A percentile compares a stretch with the other conserved stretches of the same genome.
Evolutionary conservation across 2,329 filamentous ascomycete species (phyloP).

Genomic region (Hymenoscyphus salicellus): DNA sequence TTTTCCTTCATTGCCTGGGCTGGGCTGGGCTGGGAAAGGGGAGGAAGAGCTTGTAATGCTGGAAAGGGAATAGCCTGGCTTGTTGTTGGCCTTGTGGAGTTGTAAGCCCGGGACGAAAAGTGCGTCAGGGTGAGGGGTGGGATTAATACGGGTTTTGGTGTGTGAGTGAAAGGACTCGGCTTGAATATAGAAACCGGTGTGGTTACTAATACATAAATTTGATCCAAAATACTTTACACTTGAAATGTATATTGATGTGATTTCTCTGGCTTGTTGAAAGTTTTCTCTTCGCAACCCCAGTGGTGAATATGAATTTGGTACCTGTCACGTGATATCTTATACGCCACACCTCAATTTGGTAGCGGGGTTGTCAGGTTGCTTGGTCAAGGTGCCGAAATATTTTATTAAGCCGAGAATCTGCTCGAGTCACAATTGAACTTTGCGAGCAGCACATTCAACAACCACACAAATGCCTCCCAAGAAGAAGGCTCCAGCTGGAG

Average conservation of each 20-base stretch:
- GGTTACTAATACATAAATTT: conserved; percentile 4
- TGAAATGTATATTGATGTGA: not conserved
- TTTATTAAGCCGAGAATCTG: not conserved
- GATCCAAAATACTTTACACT: not conserved
- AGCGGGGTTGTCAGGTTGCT: not conserved
- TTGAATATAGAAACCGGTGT: conserved; percentile 5
- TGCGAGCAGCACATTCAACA: conserved; percentile 1
- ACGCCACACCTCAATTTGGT: not conserved
- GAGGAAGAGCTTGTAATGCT: not conserved
- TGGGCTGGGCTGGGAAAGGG: not conserved
- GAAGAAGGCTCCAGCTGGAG: conserved; percentile 25
- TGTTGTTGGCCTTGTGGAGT: not conserved
- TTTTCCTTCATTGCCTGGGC: not conserved
- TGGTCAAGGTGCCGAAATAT: not conserved
- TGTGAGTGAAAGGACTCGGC: not conserved
- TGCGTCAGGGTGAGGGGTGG: not conserved
- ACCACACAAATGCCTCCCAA: conserved; percentile 27
- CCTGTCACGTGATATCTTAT: not conserved
- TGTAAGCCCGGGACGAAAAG: not conserved
- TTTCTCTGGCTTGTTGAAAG: not conserved
- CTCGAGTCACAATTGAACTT: not conserved
- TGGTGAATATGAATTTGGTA: too few species aligned
- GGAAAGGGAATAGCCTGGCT: not conserved
- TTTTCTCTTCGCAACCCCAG: not conserved
- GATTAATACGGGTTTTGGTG: not conserved